A percentile compares a stretch with the other conserved stretches of the same genome.
These are phyloP conservation scores for Pseudopediastrum boryanum DNA, from an alignment of 139 green algal species.

Conservation along the genomic window DNA sequence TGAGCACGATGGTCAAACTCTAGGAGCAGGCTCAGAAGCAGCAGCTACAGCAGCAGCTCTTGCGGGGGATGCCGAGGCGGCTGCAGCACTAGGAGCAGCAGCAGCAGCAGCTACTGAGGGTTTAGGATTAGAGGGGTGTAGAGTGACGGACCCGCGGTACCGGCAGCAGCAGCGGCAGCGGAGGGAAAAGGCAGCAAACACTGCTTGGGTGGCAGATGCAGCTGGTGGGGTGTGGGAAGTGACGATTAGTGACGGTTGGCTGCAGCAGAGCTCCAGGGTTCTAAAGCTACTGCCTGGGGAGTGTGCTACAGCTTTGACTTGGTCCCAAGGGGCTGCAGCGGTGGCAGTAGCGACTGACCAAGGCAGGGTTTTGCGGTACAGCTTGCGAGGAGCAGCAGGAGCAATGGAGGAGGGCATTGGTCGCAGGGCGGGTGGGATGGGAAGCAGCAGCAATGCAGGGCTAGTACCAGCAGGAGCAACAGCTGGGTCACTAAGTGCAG, in stretches of 20 bases:
- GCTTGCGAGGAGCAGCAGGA: too few relatives aligned
- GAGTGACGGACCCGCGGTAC: too few relatives aligned
- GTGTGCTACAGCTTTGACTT: slow-evolving; percentile 5
- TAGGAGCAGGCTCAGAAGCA: neutral
- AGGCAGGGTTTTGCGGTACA: slow-evolving; percentile 16
- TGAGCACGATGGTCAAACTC: neutral
- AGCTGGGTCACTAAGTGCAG: neutral
- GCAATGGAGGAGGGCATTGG: too few relatives aligned
- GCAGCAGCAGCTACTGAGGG: neutral
- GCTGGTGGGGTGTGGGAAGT: slow-evolving; percentile 21
- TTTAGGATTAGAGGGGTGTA: neutral
- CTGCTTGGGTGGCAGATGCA: slow-evolving; percentile 31
- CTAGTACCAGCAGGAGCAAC: neutral
- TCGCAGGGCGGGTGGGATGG: too few relatives aligned
- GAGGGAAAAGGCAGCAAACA: slow-evolving; percentile 18
- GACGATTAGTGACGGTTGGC: neutral
- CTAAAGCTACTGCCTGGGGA: neutral
- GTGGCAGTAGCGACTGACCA: slow-evolving; percentile 13
- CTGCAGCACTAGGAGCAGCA: neutral
- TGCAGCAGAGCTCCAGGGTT: neutral
- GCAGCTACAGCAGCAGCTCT: slow-evolving; percentile 10
- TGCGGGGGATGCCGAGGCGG: too few relatives aligned
- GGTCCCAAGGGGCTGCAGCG: neutral
- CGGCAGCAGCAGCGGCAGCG: neutral
- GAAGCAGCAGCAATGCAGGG: neutral